These are phyloP conservation scores for Picea abies DNA, from an alignment of 83 land plant species.

Conservation along the genomic window DNA sequence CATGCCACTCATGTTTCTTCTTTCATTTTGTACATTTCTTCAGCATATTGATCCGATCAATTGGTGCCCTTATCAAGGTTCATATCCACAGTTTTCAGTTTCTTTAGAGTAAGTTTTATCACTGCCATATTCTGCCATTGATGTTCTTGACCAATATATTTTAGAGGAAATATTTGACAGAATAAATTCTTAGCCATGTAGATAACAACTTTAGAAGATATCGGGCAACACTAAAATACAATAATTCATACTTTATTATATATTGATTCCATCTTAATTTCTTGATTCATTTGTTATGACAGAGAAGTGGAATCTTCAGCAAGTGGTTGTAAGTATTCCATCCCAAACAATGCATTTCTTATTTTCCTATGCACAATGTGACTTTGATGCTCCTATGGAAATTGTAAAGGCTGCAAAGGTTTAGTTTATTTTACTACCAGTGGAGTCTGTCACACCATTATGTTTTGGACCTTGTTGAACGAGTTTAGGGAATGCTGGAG, in stretches of 20 bases:
- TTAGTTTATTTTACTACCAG: too few relatives aligned
- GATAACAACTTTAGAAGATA: not conserved
- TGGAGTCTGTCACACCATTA: too few relatives aligned
- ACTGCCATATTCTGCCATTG: not conserved
- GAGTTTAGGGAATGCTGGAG: too few relatives aligned
- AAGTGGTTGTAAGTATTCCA: slow-evolving; percentile 14
- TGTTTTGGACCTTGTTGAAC: too few relatives aligned
- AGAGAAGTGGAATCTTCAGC: slow-evolving; percentile 6
- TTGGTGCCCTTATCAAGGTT: not conserved
- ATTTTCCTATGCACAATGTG: not conserved
- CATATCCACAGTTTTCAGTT: slow-evolving; percentile 2
- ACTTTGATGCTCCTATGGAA: not conserved
- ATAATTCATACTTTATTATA: not conserved
- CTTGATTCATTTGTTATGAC: not conserved
- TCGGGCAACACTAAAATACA: not conserved
- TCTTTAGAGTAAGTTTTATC: slow-evolving; percentile 8
- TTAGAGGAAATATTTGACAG: not conserved
- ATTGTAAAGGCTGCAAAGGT: not conserved
- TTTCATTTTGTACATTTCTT: not conserved
- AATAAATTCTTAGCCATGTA: not conserved
- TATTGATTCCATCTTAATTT: not conserved
- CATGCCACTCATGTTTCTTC: not conserved
- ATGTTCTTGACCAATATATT: not conserved
- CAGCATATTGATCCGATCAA: not conserved
- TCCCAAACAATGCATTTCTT: not conserved